Evolutionary conservation across 176 grass and related monocot genomes (phyloP).

Genomic region (Rhynchospora tenuis): DNA sequence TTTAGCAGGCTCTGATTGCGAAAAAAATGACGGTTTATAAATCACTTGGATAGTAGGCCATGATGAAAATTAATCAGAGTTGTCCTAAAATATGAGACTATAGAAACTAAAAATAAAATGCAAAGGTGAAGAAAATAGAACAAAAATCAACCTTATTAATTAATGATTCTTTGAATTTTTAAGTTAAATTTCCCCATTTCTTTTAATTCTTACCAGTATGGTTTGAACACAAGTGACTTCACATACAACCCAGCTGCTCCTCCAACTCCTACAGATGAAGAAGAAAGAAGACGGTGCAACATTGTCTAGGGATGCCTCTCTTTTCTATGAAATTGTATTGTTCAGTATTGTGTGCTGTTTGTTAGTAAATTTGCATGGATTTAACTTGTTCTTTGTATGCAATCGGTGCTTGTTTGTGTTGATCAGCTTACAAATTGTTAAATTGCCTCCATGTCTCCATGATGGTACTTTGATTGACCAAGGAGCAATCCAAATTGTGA

Average conservation of each 20-base stretch:
- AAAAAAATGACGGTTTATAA: neutral
- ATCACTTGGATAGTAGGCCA: neutral
- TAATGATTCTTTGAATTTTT: neutral
- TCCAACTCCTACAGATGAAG: slow-evolving; percentile 6
- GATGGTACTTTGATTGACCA: neutral
- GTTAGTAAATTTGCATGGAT: neutral
- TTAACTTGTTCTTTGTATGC: neutral
- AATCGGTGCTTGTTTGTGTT: neutral
- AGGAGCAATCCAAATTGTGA: neutral
- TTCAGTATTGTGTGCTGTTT: neutral
- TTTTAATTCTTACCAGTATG: slow-evolving; percentile 13
- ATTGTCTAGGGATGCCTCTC: neutral
- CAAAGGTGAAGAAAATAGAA: neutral
- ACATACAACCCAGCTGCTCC: slow-evolving; percentile 9
- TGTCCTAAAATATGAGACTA: neutral
- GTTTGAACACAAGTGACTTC: slow-evolving; percentile 7
- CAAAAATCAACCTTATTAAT: neutral
- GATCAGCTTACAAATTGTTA: neutral
- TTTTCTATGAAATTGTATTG: neutral
- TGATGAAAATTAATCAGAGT: neutral
- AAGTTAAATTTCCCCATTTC: neutral
- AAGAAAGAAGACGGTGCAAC: slow-evolving; percentile 15
- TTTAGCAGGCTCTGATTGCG: too few relatives aligned
- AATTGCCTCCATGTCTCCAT: neutral
- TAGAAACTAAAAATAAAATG: neutral